Percentiles rank a stretch among this genome's conserved stretches.
Evolutionary conservation across 2,329 filamentous ascomycete species (phyloP).

Genomic region (Colletotrichum sp.): DNA sequence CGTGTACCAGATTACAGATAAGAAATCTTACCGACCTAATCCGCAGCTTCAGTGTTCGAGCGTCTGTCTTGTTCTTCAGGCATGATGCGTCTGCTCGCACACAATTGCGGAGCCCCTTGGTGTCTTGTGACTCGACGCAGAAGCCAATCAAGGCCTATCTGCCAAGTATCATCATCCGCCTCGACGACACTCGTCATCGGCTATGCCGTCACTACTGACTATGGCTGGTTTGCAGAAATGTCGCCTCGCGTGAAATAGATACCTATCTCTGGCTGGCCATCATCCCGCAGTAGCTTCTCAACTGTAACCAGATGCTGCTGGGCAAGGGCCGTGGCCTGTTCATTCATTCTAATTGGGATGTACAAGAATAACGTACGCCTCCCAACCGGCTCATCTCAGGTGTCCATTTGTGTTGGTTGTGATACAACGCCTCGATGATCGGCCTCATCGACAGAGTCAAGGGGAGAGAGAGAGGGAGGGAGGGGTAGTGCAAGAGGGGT

Average conservation of each 20-base stretch:
- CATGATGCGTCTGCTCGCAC: not conserved
- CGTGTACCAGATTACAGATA: not conserved
- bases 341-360: not conserved
- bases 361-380: not conserved
- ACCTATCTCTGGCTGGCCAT: not conserved
- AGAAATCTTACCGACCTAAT: not conserved
- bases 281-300: not conserved
- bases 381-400: not conserved
- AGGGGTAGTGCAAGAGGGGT: not conserved
- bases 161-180: not conserved
- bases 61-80: conserved; percentile 10
- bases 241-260: not conserved
- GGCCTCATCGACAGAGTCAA: not conserved
- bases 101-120: conserved; percentile 1
- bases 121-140: conserved; percentile 12
- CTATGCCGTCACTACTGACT: conserved; percentile 6
- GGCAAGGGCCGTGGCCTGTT: not conserved
- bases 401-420: not conserved
- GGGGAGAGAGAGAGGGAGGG: not conserved
- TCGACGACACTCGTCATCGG: not conserved
- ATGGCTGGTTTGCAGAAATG: not conserved
- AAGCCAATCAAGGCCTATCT: conserved; percentile 1
- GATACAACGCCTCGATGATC: not conserved
- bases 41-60: not conserved
- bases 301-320: not conserved